A percentile compares a stretch with the other conserved stretches of the same genome.
phyloP scores from a whole-genome alignment of 2,329 filamentous ascomycete species.

The Westerdykella sp. region DNA sequence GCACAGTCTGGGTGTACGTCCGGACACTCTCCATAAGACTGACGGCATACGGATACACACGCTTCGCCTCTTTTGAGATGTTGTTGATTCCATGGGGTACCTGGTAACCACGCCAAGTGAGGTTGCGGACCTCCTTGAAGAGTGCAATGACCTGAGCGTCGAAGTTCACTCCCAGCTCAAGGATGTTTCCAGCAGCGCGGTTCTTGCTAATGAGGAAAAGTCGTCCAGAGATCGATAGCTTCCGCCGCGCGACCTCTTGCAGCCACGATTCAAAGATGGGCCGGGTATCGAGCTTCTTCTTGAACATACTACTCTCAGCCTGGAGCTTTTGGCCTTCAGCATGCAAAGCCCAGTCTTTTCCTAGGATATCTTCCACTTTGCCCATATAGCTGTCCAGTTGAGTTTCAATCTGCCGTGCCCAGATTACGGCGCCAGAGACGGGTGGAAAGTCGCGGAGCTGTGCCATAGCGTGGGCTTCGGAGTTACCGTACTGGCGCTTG shows the following conservation, averaged over 20 bases:
- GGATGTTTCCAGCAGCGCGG: slow-evolving; percentile 78
- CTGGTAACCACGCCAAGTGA: slow-evolving; percentile 90
- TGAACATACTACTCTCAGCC: slow-evolving; percentile 85
- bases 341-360: slow-evolving; percentile 89
- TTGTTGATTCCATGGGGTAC: slow-evolving; percentile 93
- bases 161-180: slow-evolving; percentile 92
- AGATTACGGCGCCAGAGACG: slow-evolving; percentile 94
- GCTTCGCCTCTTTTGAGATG: slow-evolving; percentile 96
- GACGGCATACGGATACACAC: slow-evolving; percentile 95
- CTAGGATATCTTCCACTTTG: slow-evolving; percentile 97
- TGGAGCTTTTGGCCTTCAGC: slow-evolving; percentile 91
- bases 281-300: slow-evolving; percentile 89
- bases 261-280: slow-evolving; percentile 96
- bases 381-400: slow-evolving; percentile 97
- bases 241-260: slow-evolving; percentile 77
- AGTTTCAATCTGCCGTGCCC: slow-evolving; percentile 93
- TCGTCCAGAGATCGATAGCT: slow-evolving; percentile 85
- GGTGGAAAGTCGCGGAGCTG: slow-evolving; percentile 92
- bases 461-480: slow-evolving; percentile 96
- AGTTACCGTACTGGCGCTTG: slow-evolving; percentile 98
- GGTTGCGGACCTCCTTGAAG: slow-evolving; percentile 96
- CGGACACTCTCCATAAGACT: slow-evolving; percentile 98
- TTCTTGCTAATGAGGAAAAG: slow-evolving; percentile 87
- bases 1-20: slow-evolving; percentile 81
- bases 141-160: slow-evolving; percentile 94